These are phyloP conservation scores for Sporothrix protearum DNA, from an alignment of 2,329 filamentous ascomycete species.

Conservation along the genomic window DNA sequence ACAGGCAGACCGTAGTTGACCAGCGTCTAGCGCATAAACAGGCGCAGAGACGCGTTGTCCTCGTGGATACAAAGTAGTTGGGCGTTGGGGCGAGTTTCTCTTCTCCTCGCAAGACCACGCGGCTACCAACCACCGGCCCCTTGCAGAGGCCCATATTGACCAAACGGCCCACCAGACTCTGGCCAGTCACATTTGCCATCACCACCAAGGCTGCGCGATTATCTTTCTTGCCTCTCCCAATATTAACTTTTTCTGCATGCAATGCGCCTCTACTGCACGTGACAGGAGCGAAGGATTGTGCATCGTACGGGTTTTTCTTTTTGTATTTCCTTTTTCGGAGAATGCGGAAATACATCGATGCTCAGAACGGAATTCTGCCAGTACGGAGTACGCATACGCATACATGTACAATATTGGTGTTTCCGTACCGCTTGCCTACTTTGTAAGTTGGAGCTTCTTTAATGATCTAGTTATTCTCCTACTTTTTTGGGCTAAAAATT, in stretches of 20 bases:
- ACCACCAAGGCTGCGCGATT: constrained; percentile 9
- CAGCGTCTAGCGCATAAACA: constrained; percentile 9
- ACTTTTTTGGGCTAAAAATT: too few relatives aligned
- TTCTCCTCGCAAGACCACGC: background rate
- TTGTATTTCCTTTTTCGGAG: background rate
- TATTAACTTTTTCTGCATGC: constrained; percentile 1
- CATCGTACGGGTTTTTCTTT: constrained; percentile 2
- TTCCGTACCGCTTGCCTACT: background rate
- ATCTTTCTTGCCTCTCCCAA: constrained; percentile 4
- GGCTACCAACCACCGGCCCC: background rate
- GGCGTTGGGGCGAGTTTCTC: background rate
- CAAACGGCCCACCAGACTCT: background rate
- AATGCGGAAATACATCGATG: too few relatives aligned
- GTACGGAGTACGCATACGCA: too few relatives aligned
- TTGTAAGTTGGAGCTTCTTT: background rate
- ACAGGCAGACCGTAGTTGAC: background rate
- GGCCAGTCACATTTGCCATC: background rate
- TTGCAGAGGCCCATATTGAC: background rate
- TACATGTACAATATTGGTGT: background rate
- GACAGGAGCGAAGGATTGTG: background rate
- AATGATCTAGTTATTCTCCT: background rate
- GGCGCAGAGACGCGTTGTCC: background rate
- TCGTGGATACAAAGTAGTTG: background rate
- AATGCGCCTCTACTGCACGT: constrained; percentile 9
- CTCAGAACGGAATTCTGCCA: too few relatives aligned